Conservation (phyloP, 208 protist species). For the Acanthamoeba healyi region DNA sequence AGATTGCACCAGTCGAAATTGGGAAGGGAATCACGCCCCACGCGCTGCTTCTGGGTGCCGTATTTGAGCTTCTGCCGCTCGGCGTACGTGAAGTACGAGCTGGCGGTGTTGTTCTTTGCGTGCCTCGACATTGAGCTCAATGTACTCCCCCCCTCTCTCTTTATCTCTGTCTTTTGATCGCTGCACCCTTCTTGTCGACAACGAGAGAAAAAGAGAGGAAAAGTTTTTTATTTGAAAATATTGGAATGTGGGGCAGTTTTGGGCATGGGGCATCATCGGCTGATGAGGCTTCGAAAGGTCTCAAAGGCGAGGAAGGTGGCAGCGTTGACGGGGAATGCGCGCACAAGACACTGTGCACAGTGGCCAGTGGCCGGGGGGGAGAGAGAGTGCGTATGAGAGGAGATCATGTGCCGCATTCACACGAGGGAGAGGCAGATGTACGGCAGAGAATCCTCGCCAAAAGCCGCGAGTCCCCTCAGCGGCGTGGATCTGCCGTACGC, state of each 20-base stretch:
- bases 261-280: too few species aligned
- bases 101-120: slow-evolving; percentile 63
- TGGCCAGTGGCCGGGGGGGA: neutral
- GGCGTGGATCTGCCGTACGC: slow-evolving; percentile 39
- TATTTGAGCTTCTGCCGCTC: slow-evolving; percentile 64
- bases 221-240: too few species aligned
- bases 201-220: too few species aligned
- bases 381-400: neutral
- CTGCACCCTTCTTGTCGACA: too few species aligned
- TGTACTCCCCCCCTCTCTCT: too few species aligned
- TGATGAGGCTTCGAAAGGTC: slow-evolving; percentile 15
- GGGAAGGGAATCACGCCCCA: slow-evolving; percentile 23
- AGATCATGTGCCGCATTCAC: neutral
- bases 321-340: slow-evolving; percentile 68
- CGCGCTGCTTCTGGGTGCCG: slow-evolving; percentile 36
- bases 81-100: slow-evolving; percentile 49
- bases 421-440: neutral
- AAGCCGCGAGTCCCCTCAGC: slow-evolving; percentile 20
- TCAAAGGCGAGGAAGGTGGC: slow-evolving; percentile 74
- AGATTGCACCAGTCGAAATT: slow-evolving; percentile 55
- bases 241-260: too few species aligned
- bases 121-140: slow-evolving; percentile 18
- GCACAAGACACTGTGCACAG: slow-evolving; percentile 43
- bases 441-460: slow-evolving; percentile 72
- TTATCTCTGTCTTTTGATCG: too few species aligned